These are phyloP conservation scores for Fusarium drepaniforme DNA, from an alignment of 2,329 filamentous ascomycete species.

Conservation along the genomic window DNA sequence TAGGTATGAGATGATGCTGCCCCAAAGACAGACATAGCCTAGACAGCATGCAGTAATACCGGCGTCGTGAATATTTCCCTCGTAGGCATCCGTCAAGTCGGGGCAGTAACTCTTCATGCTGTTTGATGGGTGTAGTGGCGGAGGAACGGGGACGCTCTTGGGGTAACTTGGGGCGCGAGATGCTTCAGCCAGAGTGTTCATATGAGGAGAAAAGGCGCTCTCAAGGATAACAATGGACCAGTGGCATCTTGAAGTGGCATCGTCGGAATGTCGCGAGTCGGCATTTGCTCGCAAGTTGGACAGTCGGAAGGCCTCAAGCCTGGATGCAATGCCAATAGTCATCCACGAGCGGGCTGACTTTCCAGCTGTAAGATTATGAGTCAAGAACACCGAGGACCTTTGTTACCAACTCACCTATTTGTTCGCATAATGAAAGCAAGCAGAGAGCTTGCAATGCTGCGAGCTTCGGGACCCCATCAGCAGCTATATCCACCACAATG, in stretches of 20 bases:
- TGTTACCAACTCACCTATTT: slow-evolving; percentile 22
- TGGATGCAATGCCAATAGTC: slow-evolving; percentile 38
- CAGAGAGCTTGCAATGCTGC: slow-evolving; percentile 37
- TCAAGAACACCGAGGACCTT: too few species aligned
- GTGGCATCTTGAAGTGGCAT: slow-evolving; percentile 28
- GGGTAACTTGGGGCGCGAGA: slow-evolving; percentile 23
- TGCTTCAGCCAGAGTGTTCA: not conserved
- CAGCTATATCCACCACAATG: slow-evolving; percentile 32
- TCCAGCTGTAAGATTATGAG: slow-evolving; percentile 7
- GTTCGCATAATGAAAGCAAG: slow-evolving; percentile 35
- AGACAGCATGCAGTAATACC: slow-evolving; percentile 24
- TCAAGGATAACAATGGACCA: slow-evolving; percentile 36
- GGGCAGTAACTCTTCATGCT: slow-evolving; percentile 36
- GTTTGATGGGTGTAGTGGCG: slow-evolving; percentile 1
- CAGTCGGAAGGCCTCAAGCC: slow-evolving; percentile 31
- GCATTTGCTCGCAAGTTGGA: not conserved
- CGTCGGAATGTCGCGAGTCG: not conserved
- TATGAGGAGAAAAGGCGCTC: slow-evolving; percentile 29
- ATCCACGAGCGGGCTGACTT: slow-evolving; percentile 38
- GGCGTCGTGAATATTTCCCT: slow-evolving; percentile 18
- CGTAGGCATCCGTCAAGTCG: slow-evolving; percentile 37
- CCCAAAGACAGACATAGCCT: slow-evolving; percentile 23
- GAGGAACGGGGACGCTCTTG: slow-evolving; percentile 23
- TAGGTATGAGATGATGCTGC: slow-evolving; percentile 33
- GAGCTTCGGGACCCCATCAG: slow-evolving; percentile 16